Base-by-base conservation (phyloP, 352 stramenopile genomes). In the Phytophthora kernoviae region DNA sequence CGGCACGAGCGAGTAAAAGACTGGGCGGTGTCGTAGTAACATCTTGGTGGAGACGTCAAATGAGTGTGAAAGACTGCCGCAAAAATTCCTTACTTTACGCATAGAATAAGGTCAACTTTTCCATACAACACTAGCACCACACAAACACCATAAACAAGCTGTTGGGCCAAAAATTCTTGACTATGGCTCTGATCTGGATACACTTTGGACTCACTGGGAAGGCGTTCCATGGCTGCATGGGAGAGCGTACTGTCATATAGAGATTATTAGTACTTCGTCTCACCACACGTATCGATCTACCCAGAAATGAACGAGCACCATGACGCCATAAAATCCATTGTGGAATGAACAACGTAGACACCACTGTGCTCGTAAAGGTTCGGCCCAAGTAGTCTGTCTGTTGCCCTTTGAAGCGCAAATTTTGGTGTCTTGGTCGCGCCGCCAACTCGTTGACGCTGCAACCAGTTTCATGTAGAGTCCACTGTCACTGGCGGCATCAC, bases 181-280 rank as follows among this genome's bases (percentile, higher is more conserved):
- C 41, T 27, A 10, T 18, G 22, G 41, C 41, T 32, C 17, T 17
- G 27, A 10, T 12, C 39, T 37, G 34, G 22, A 36, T 57, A 45
- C 22, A 24, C 14, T 45, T 47, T 65, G n/a, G 42, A 34, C 39
- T 39, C 33, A 39, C 14, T 39, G 33, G 14, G 33, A 34, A 39
- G 33, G 4, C 14, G 33, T n/a, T n/a, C 14, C 33, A 12, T 8
- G 14, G 14, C 33, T 39, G 9, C 15, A 46, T 42, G 27, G 36
- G 18, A 61, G 55, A 62, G 40, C 52, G 6, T 44, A 5, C 18
- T 17, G n/a, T 44, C 37, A 24, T 14, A 11, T 54, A 21, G 40
- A 34, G 33, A 26, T 30, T 68, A 53, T 68, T 68, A 68, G 62
- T 44, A 17, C 11, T 27, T 21, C 50, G 21, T 46, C 50, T 66